Evolutionary conservation across 2,329 filamentous ascomycete species (phyloP), one percentile per base, ranked within the genome.

Genomic region (Bipolaris oryzae): DNA sequence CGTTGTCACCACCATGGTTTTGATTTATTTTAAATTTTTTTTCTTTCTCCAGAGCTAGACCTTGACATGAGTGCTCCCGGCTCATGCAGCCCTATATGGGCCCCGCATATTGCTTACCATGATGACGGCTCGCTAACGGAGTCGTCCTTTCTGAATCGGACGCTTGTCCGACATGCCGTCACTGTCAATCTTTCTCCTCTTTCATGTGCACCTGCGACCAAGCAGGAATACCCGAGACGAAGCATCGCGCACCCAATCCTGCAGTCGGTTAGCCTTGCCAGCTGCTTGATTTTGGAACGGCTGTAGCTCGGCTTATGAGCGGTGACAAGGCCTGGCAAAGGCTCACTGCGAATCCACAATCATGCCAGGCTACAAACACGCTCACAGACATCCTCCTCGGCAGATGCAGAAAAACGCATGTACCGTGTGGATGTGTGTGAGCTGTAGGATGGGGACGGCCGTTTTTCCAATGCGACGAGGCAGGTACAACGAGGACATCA

Each of bases 401-500:
- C 10, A 45, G 10, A 45, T 41, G 10, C 38, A 41, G n/a, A 41
- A 23, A 6, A 9, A 23, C 25, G 25, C 11, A 41, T n/a, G 20
- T 23, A 21, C 38, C 38, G 25, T 33, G 28, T 33, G 33, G 16
- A 13, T 28, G 25, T 28, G 25, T 10, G 25, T 28, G 25, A 10
- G 25, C 25, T 28, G 25, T 28, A 9, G 15, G 42, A 15, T 25
- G 42, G 42, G 42, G 6, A n/a, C 11, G 13, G 18, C 13, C 20
- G 20, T 23, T 41, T n/a, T 23, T 18, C 23, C 25, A 28, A 28
- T 28, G 25, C 25, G 9, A 28, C 25, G 28, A 45, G 42, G 44
- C 44, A 47, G 20, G 44, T 47, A 25, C 33, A 47, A 47, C 44
- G 44, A 47, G 44, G n/a, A 25, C 33, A 37, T 16, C 28, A 35